Conservation (phyloP, 768 basidiomycete species). For the Psilocybe azurescens region DNA sequence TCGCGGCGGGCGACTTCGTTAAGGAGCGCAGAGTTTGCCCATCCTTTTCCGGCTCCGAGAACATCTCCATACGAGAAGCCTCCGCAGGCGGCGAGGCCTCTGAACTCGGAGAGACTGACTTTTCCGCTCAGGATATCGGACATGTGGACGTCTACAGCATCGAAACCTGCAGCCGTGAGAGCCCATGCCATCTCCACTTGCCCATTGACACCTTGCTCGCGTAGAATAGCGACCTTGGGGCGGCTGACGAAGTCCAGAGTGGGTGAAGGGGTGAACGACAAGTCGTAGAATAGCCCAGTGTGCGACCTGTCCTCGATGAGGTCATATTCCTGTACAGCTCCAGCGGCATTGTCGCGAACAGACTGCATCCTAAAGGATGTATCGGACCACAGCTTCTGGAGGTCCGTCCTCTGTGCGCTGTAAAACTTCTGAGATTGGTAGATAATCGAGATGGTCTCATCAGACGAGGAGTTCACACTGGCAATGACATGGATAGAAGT, state of each 20-base stretch:
- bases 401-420: conserved; percentile 62
- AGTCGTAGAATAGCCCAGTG: conserved; percentile 77
- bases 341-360: conserved; percentile 80
- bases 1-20: conserved; percentile 77
- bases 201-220: conserved; percentile 98
- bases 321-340: conserved; percentile 82
- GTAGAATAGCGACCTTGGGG: conserved; percentile 92
- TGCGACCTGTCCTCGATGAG: conserved; percentile 65
- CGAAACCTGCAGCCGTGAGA: conserved; percentile 92
- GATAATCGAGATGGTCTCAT: conserved; percentile 66
- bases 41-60: conserved; percentile 95
- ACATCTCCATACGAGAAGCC: conserved; percentile 99
- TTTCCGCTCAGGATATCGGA: conserved; percentile 86
- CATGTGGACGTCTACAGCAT: conserved; percentile 98
- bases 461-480: conserved; percentile 50
- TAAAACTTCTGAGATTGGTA: conserved; percentile 59
- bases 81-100: conserved; percentile 93
- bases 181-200: conserved; percentile 99
- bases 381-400: conserved; percentile 92
- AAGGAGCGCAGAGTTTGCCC: conserved; percentile 95
- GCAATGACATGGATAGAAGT: conserved; percentile 82
- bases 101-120: conserved; percentile 69
- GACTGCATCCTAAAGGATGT: conserved; percentile 93
- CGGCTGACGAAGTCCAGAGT: conserved; percentile 49
- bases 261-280: conserved; percentile 59